Conservation (phyloP, 495 filamentous ascomycete genomes). For the Penicillium canescens region DNA sequence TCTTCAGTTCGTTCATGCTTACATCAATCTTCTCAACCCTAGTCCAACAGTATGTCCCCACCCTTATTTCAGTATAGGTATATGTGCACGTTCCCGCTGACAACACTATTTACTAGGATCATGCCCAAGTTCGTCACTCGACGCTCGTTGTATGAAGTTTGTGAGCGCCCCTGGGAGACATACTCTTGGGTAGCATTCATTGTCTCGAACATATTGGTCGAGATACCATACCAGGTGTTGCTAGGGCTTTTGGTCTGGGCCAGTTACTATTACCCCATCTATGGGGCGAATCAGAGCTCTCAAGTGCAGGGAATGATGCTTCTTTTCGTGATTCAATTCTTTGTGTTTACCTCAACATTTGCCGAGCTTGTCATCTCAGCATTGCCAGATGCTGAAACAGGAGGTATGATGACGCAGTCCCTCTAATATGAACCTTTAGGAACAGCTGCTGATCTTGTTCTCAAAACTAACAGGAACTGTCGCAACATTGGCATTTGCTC, state of each 20-base stretch:
- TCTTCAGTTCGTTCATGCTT: slow-evolving; percentile 84
- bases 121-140: slow-evolving; percentile 72
- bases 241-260: slow-evolving; percentile 60
- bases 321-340: slow-evolving; percentile 60
- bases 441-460: too few relatives aligned
- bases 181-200: slow-evolving; percentile 75
- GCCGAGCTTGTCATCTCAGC: slow-evolving; percentile 55
- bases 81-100: background rate
- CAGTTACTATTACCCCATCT: slow-evolving; percentile 61
- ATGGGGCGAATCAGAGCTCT: slow-evolving; percentile 37
- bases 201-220: slow-evolving; percentile 64
- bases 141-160: slow-evolving; percentile 66
- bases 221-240: slow-evolving; percentile 69
- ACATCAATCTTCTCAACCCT: slow-evolving; percentile 74
- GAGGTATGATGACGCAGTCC: slow-evolving; percentile 28
- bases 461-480: slow-evolving; percentile 22
- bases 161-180: slow-evolving; percentile 66
- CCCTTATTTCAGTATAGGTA: too few relatives aligned
- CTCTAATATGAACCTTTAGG: too few relatives aligned
- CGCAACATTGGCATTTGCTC: slow-evolving; percentile 59
- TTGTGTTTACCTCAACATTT: slow-evolving; percentile 70
- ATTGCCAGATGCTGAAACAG: slow-evolving; percentile 55
- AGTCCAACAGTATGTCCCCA: slow-evolving; percentile 45
- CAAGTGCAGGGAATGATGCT: slow-evolving; percentile 49
- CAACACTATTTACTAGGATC: slow-evolving; percentile 44